Evolutionary conservation across 2,329 filamentous ascomycete genomes (phyloP), one percentile per base, ranked within the genome.

Genomic region (Aspergillus chevalieri): DNA sequence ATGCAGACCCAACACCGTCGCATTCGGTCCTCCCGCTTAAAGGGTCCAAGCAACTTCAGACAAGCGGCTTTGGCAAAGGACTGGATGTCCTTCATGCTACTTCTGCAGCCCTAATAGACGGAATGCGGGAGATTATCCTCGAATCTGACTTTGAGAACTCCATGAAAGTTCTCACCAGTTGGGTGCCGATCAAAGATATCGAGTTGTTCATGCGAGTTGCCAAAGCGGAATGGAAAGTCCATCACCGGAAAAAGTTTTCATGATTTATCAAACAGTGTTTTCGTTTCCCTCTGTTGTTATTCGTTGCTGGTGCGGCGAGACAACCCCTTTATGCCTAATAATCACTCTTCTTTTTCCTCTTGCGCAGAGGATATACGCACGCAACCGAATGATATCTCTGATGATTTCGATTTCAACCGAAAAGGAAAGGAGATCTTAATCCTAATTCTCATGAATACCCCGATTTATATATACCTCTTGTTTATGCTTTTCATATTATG

Each of bases 141-240:
- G 90, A 94, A 61, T 89, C 88, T 15, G 93, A 98, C 66, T 98
- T 97, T 68, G 93, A 98, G 68, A 95, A 94, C 63, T 87, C 87
- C 43, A 98, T 98, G 93, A 97, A 96, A 74, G 87, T 91, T 6
- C 76, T 98, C 54, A 97, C 93, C 26, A 90, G 87, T 49, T 95
- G 89, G 83, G 86, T 97, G 42, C 90, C 92, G 17, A 86, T 98
- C 66, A 89, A 89, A 70, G 92, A 98, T 62, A 89, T 95, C 64
- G 90, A 97, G 66, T 72, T 95, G 50, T 78, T 98, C 61, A 95
- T 98, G 89, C 85, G 85, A 61, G 89, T 96, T 51, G 84, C 89
- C 22, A 85, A 85, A 64, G 84, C 88, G 12, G 92, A 97, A 72
- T 96, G 87, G 81, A 95, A 87, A 74, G 73, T 81, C 61, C 74